Conservation (phyloP, 2,329 filamentous ascomycete species). For the Thermomyces lanuginosus region DNA sequence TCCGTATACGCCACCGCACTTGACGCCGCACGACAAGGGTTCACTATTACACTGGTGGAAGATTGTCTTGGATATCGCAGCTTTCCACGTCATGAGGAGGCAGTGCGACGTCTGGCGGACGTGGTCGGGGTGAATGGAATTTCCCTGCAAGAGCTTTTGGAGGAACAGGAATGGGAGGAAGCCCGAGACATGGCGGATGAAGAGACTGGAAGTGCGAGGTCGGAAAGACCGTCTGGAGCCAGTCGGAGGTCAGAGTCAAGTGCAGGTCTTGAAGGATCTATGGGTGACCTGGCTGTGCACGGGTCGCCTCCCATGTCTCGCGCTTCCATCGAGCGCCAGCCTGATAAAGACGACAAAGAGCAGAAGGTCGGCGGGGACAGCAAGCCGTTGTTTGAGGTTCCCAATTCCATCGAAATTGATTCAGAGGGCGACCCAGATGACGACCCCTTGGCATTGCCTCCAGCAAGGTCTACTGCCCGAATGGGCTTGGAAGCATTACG, state of each 20-base stretch:
- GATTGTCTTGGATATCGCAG: conserved; percentile 76
- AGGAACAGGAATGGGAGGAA: conserved; percentile 27
- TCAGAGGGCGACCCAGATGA: conserved; percentile 5
- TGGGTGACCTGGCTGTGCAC: conserved; percentile 19
- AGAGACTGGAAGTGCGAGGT: conserved; percentile 1
- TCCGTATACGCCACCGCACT: conserved; percentile 83
- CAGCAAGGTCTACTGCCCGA: conserved; percentile 2
- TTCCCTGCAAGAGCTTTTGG: conserved; percentile 43
- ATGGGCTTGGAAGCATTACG: no score
- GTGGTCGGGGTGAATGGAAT: conserved; percentile 57
- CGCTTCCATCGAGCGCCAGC: conserved; percentile 1
- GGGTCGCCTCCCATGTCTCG: conserved; percentile 4
- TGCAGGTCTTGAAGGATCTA: conserved; percentile 19
- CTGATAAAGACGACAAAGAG: not conserved
- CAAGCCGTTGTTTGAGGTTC: no score
- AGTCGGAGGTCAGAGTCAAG: conserved; percentile 3
- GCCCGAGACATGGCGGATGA: conserved; percentile 21
- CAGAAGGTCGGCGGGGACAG: no score
- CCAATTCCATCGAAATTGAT: conserved; percentile 1
- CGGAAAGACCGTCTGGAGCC: not conserved
- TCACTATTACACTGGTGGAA: conserved; percentile 70
- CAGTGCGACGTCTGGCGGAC: conserved; percentile 54
- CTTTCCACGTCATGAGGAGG: conserved; percentile 50
- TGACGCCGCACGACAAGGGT: conserved; percentile 75
- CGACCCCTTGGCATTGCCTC: conserved; percentile 3